Conservation (phyloP, 257 asterid genomes). For the Misopates orontium region DNA sequence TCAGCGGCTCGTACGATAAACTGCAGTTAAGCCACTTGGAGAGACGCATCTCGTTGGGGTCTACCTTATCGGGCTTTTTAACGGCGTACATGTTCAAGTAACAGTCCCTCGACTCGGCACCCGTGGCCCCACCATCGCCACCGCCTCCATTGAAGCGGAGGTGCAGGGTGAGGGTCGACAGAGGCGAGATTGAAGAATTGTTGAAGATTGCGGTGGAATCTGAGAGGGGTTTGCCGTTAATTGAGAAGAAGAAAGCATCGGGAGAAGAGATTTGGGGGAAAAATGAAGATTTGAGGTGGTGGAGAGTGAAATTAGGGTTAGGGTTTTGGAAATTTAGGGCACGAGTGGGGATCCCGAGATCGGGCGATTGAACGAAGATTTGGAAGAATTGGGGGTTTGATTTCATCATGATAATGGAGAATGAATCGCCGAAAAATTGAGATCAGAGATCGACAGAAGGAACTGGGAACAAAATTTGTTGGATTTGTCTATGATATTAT, state of each 20-base stretch:
- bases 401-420: slow-evolving; percentile 27
- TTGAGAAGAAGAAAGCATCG: slow-evolving; percentile 50
- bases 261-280: slow-evolving; percentile 35
- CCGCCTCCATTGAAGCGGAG: slow-evolving; percentile 75
- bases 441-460: too few species aligned
- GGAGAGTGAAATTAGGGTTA: slow-evolving; percentile 56
- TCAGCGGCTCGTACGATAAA: slow-evolving; percentile 78
- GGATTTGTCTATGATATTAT: too few species aligned
- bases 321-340: slow-evolving; percentile 47
- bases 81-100: slow-evolving; percentile 82
- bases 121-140: slow-evolving; percentile 96
- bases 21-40: slow-evolving; percentile 84
- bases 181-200: slow-evolving; percentile 39
- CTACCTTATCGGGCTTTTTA: slow-evolving; percentile 81
- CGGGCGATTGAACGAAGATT: slow-evolving; percentile 63
- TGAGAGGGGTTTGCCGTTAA: slow-evolving; percentile 56
- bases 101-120: slow-evolving; percentile 94
- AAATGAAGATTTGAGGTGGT: slow-evolving; percentile 51
- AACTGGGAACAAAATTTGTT: too few species aligned
- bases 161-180: slow-evolving; percentile 63
- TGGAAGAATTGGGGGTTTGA: slow-evolving; percentile 35
- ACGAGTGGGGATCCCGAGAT: slow-evolving; percentile 52
- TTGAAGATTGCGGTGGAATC: slow-evolving; percentile 45
- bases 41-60: slow-evolving; percentile 75
- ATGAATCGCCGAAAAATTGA: neutral